Percentiles rank a stretch among this genome's conserved stretches.
phyloP scores from a whole-genome alignment of 1,284 basidiomycete species.

The Malassezia brasiliensis region DNA sequence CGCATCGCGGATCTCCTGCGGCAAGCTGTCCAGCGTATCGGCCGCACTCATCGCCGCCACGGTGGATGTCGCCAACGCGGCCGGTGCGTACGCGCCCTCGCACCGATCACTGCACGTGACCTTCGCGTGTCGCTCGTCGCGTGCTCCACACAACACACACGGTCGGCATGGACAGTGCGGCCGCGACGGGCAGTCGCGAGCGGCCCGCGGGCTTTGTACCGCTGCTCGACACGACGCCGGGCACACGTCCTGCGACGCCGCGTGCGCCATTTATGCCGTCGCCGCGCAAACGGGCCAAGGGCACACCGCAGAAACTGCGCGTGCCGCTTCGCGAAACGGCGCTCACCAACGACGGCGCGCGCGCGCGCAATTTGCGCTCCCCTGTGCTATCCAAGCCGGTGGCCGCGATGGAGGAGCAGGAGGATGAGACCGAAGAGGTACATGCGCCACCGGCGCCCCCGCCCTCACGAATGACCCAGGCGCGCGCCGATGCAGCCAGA shows the following conservation, averaged over 20 bases:
- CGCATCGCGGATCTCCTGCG: constrained; percentile 40
- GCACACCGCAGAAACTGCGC: background rate
- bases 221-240: constrained; percentile 1
- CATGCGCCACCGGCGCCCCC: too few relatives aligned
- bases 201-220: constrained; percentile 10
- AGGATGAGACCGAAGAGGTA: too few relatives aligned
- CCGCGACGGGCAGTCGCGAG: background rate
- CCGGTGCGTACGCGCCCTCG: constrained; percentile 2
- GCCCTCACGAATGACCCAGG: too few relatives aligned
- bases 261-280: constrained; percentile 19
- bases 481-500: too few relatives aligned
- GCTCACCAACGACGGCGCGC: background rate
- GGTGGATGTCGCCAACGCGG: background rate
- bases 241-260: background rate
- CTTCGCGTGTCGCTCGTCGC: constrained; percentile 3
- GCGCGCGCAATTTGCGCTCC: too few relatives aligned
- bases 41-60: constrained; percentile 11
- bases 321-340: constrained; percentile 1
- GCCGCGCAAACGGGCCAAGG: constrained; percentile 9
- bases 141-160: constrained; percentile 8
- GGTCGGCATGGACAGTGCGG: constrained; percentile 10
- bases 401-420: too few relatives aligned
- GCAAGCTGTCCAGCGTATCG: constrained; percentile 16
- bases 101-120: constrained; percentile 15
- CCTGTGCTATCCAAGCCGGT: too few relatives aligned